A percentile compares a stretch with the other conserved stretches of the same genome.
Conservation (phyloP, 2,329 filamentous ascomycete species). For the Hansfordia pulvinata region DNA sequence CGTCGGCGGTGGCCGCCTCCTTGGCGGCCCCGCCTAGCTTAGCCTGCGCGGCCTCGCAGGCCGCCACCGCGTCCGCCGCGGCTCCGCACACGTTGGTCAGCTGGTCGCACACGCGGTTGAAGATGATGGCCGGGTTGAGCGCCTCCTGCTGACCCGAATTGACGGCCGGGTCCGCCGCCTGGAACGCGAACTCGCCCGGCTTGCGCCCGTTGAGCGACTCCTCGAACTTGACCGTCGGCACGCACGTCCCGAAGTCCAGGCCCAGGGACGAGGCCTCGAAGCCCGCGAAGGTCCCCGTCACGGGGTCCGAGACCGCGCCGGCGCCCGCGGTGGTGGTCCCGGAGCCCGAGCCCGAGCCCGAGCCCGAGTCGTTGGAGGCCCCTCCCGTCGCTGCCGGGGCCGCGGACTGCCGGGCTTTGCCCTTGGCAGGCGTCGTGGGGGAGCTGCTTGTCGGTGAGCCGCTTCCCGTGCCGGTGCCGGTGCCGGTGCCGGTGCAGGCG, state of each 20-base stretch:
- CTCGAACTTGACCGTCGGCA: constrained; percentile 45
- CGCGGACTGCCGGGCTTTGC: no score
- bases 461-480: not conserved
- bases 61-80: constrained; percentile 41
- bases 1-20: constrained; percentile 21
- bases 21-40: constrained; percentile 17
- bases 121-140: constrained; percentile 61
- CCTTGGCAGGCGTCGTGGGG: no score
- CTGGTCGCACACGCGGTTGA: constrained; percentile 58
- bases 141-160: constrained; percentile 52
- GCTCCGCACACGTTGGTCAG: constrained; percentile 53
- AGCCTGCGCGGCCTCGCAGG: constrained; percentile 36
- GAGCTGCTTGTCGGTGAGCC: no score
- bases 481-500: not conserved
- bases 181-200: constrained; percentile 51
- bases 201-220: constrained; percentile 42
- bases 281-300: constrained; percentile 18
- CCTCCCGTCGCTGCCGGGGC: constrained; percentile 1
- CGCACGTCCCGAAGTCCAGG: constrained; percentile 38
- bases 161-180: constrained; percentile 47
- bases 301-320: constrained; percentile 16
- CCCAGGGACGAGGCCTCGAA: constrained; percentile 16
- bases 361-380: no score
- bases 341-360: constrained; percentile 2
- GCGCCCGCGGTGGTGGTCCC: constrained; percentile 9